Evolutionary conservation across 352 stramenopile species (phyloP).

Genomic region (Lagenidium giganteum): DNA sequence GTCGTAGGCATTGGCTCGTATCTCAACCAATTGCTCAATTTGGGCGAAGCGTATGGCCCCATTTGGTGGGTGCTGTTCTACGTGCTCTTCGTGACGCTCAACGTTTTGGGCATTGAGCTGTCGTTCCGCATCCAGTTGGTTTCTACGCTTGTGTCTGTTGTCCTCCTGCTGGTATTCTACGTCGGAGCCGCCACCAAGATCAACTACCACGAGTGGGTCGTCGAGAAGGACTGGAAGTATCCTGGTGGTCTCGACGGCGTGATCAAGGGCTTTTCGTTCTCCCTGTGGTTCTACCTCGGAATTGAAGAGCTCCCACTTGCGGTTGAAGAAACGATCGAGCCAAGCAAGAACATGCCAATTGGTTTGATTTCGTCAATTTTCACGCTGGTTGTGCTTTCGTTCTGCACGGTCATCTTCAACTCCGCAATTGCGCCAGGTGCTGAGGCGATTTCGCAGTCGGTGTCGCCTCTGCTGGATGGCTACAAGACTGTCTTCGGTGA

Average conservation of each 20-base stretch:
- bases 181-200: constrained; percentile 46
- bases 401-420: constrained; percentile 62
- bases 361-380: constrained; percentile 52
- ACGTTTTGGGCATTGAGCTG: constrained; percentile 53
- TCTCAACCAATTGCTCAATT: constrained; percentile 45
- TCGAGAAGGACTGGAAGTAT: constrained; percentile 38
- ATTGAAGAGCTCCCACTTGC: constrained; percentile 65
- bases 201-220: constrained; percentile 52
- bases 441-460: constrained; percentile 28
- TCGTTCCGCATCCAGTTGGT: constrained; percentile 62
- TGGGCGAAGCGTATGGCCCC: constrained; percentile 30
- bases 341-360: constrained; percentile 49
- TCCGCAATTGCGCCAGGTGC: constrained; percentile 56
- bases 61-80: constrained; percentile 65
- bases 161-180: constrained; percentile 66
- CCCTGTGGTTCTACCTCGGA: constrained; percentile 68
- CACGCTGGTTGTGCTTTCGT: constrained; percentile 43
- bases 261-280: constrained; percentile 54
- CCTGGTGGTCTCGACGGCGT: constrained; percentile 33
- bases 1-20: constrained; percentile 65
- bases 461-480: constrained; percentile 45
- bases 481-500: constrained; percentile 69
- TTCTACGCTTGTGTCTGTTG: constrained; percentile 45
- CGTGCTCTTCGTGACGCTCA: constrained; percentile 53
- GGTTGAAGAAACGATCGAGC: constrained; percentile 61